Percentiles rank a stretch among this genome's conserved stretches.
Conservation (phyloP, 768 basidiomycete species). For the Pulveroboletus sp. region DNA sequence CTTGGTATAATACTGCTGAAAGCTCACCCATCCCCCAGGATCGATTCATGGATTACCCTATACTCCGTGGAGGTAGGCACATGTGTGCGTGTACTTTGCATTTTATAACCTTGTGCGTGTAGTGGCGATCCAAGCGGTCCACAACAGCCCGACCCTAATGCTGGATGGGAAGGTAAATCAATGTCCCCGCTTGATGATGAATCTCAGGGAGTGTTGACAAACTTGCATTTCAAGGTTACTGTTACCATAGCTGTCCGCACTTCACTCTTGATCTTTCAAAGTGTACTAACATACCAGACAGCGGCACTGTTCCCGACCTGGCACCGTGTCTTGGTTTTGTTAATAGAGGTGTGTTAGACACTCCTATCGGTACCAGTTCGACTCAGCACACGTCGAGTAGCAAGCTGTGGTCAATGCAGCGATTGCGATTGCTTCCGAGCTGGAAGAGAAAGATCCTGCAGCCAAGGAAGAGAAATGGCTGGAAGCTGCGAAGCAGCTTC, state of each 20-base stretch:
- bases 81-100: no score
- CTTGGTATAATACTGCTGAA: background rate
- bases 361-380: background rate
- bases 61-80: conserved; percentile 7
- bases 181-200: background rate
- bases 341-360: conserved; percentile 8
- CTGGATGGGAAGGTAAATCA: conserved; percentile 9
- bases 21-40: conserved; percentile 2
- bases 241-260: conserved; percentile 17
- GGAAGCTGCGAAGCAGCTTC: conserved; percentile 9
- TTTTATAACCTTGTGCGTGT: background rate
- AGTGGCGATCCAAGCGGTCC: conserved; percentile 19
- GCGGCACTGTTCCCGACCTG: conserved; percentile 22
- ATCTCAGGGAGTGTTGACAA: background rate
- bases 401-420: conserved; percentile 18
- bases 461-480: conserved; percentile 10
- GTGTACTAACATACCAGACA: conserved; percentile 4
- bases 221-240: conserved; percentile 11
- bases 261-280: background rate
- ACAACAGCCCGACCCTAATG: conserved; percentile 1
- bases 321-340: conserved; percentile 15
- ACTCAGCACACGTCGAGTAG: background rate
- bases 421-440: conserved; percentile 8
- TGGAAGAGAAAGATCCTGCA: background rate
- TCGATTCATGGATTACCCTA: conserved; percentile 19